These are phyloP conservation scores for Telopea speciosissima DNA, from an alignment of 177 flowering plant genomes.

Conservation along the genomic window DNA sequence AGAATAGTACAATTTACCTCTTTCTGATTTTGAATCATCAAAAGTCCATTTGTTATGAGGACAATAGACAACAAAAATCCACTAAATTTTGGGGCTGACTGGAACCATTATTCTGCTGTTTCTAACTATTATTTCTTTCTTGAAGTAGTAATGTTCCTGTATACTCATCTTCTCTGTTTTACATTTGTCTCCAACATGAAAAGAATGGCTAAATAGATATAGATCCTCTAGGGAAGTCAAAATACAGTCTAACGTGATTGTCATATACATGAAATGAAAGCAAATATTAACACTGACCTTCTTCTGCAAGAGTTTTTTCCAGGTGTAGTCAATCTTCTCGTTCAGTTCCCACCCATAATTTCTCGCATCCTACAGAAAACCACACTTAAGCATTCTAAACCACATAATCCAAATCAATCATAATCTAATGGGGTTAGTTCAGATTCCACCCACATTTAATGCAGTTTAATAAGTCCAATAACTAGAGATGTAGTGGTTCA, in stretches of 20 bases:
- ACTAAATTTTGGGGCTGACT: neutral
- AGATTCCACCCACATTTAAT: too few relatives aligned
- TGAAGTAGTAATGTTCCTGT: neutral
- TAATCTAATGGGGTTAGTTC: neutral
- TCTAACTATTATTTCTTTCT: neutral
- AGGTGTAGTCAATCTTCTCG: conserved; percentile 66
- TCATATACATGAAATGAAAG: neutral
- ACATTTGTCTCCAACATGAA: neutral
- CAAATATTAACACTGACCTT: conserved; percentile 45
- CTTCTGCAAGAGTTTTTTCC: conserved; percentile 83
- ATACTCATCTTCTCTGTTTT: neutral
- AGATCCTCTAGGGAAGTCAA: neutral
- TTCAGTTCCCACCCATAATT: conserved; percentile 85
- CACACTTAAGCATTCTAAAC: neutral
- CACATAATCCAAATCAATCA: neutral
- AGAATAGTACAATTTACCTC: too few relatives aligned
- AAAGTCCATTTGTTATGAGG: neutral
- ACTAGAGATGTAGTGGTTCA: too few relatives aligned
- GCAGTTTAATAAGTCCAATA: too few relatives aligned
- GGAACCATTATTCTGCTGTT: neutral
- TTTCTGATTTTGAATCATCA: too few relatives aligned
- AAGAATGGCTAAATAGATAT: neutral
- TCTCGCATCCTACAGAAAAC: conserved; percentile 69
- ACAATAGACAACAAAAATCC: neutral
- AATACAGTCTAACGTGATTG: neutral